A percentile compares a stretch with the other conserved stretches of the same genome.
phyloP scores from a whole-genome alignment of 345 rosid genomes.

The Melaleuca alternifolia region DNA sequence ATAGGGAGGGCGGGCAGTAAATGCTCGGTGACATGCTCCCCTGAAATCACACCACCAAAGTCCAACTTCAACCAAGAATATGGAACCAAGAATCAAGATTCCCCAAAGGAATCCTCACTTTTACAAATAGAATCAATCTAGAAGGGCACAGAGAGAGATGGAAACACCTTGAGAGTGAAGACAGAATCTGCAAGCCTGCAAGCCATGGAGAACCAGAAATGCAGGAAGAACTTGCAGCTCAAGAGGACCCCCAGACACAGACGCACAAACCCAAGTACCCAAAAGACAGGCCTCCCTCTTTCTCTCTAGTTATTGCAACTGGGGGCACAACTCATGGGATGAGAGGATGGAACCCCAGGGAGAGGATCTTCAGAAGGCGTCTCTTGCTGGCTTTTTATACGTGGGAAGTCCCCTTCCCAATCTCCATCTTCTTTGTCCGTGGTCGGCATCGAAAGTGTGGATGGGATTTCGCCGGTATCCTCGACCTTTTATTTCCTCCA shows the following conservation, averaged over 20 bases:
- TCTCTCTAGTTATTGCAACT: background rate
- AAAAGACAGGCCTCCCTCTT: background rate
- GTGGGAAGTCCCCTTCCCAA: background rate
- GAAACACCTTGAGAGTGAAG: constrained; percentile 41
- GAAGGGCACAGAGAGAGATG: background rate
- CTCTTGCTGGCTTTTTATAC: background rate
- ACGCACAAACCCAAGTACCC: background rate
- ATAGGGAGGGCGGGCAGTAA: background rate
- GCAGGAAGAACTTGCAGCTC: background rate
- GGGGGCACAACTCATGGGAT: background rate
- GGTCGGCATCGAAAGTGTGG: constrained; percentile 1
- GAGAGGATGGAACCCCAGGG: background rate
- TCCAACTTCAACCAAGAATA: background rate
- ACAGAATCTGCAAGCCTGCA: constrained; percentile 53
- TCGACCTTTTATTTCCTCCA: background rate
- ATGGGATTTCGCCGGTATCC: background rate
- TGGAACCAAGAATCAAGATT: background rate
- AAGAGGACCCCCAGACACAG: background rate
- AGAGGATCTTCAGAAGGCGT: background rate
- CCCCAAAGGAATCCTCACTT: background rate
- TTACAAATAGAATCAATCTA: background rate
- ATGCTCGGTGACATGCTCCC: background rate
- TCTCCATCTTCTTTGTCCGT: background rate
- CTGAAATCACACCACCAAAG: background rate
- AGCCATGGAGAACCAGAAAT: constrained; percentile 43